Percentiles rank a stretch among this genome's conserved stretches.
These are phyloP conservation scores for Sordariomycetes sp. DNA, from an alignment of 2,329 filamentous ascomycete genomes.

Conservation along the genomic window DNA sequence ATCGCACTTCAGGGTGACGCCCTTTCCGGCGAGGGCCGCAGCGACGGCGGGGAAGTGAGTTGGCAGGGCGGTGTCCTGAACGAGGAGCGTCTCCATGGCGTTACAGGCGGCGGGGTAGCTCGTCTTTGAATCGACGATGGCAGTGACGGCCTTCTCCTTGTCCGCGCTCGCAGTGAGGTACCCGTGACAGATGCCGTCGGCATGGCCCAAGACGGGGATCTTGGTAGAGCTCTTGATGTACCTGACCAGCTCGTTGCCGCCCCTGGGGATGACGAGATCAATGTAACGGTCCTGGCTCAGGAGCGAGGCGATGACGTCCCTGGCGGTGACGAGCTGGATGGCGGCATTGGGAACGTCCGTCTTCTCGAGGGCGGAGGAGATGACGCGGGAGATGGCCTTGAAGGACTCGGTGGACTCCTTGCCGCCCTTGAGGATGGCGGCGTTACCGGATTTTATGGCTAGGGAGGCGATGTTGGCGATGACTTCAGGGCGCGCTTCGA, in stretches of 20 bases:
- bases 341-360: slow-evolving; percentile 76
- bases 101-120: slow-evolving; percentile 96
- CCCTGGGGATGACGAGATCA: slow-evolving; percentile 89
- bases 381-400: slow-evolving; percentile 76
- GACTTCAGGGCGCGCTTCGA: slow-evolving; percentile 94
- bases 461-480: slow-evolving; percentile 96
- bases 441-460: slow-evolving; percentile 94
- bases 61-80: slow-evolving; percentile 61
- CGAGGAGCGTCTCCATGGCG: slow-evolving; percentile 81
- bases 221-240: slow-evolving; percentile 86
- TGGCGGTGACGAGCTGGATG: slow-evolving; percentile 87
- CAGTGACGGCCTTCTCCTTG: slow-evolving; percentile 57
- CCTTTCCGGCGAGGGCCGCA: slow-evolving; percentile 62
- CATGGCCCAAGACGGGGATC: slow-evolving; percentile 93
- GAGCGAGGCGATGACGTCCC: slow-evolving; percentile 84
- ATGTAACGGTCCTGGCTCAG: slow-evolving; percentile 79
- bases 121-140: slow-evolving; percentile 86
- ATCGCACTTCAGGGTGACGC: slow-evolving; percentile 80
- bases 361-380: slow-evolving; percentile 64
- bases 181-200: slow-evolving; percentile 82
- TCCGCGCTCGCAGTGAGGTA: slow-evolving; percentile 79
- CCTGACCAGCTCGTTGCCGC: slow-evolving; percentile 81
- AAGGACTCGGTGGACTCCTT: slow-evolving; percentile 97
- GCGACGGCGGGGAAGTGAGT: slow-evolving; percentile 64
- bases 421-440: slow-evolving; percentile 92